Conservation (phyloP, 192 early-diverging fungal species). For the Backusella macrospora region DNA sequence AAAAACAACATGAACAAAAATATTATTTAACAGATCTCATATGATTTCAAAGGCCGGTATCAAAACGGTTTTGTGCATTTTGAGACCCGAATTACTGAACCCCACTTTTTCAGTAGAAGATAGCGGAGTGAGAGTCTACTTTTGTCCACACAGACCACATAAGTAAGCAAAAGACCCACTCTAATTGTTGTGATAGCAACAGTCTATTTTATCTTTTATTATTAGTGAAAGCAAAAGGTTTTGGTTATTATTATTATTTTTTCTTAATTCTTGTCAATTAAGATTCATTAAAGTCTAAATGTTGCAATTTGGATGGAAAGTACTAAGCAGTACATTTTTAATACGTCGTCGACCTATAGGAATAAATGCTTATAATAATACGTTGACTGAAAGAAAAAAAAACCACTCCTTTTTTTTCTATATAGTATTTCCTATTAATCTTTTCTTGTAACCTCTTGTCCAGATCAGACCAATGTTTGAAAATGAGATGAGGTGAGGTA, state of each 20-base stretch:
- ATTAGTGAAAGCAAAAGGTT: neutral
- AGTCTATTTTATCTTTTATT: neutral
- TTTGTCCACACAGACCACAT: neutral
- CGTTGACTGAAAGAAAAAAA: neutral
- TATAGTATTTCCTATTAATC: too few species aligned
- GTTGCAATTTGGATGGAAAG: conserved; percentile 1
- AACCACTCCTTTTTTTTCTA: too few species aligned
- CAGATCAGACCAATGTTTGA: too few species aligned
- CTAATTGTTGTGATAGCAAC: neutral
- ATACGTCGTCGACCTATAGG: neutral
- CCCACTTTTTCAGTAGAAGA: neutral
- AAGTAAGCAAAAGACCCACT: neutral
- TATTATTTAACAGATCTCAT: neutral
- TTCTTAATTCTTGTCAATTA: neutral
- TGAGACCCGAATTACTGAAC: neutral
- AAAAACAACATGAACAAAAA: neutral
- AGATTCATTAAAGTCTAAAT: neutral
- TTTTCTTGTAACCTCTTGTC: too few species aligned
- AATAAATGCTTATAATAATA: neutral
- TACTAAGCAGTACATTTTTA: neutral
- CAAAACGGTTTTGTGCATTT: neutral
- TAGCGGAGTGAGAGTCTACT: neutral
- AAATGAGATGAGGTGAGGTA: too few species aligned
- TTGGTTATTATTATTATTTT: neutral
- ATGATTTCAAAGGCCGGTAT: conserved; percentile 2